Evolutionary conservation across 2,329 filamentous ascomycete genomes (phyloP).

Genomic region (Juglanconis juglandina): DNA sequence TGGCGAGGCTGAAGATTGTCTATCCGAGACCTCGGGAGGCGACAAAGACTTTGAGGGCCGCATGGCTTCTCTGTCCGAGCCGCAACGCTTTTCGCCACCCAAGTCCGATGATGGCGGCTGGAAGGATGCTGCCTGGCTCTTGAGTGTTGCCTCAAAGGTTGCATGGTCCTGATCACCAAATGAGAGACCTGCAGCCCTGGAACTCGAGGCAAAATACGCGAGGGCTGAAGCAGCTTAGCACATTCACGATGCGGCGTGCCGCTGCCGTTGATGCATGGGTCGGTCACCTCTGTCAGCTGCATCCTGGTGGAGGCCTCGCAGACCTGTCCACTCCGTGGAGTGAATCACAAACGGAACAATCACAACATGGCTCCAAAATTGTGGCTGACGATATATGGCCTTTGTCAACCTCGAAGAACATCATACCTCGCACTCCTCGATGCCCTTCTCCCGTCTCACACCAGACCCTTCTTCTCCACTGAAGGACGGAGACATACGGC

Average conservation of each 20-base stretch:
- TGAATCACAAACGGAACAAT: too few relatives aligned
- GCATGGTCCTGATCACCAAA: slow-evolving; percentile 14
- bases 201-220: not conserved
- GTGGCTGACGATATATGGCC: too few relatives aligned
- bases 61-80: slow-evolving; percentile 38
- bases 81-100: slow-evolving; percentile 40
- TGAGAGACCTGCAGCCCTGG: not conserved
- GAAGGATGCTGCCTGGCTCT: slow-evolving; percentile 66
- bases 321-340: not conserved
- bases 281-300: slow-evolving; percentile 2
- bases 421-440: too few relatives aligned
- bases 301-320: not conserved
- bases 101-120: slow-evolving; percentile 57
- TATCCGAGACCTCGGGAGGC: slow-evolving; percentile 4
- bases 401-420: too few relatives aligned
- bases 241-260: not conserved
- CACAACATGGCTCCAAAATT: too few relatives aligned
- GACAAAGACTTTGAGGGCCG: slow-evolving; percentile 36
- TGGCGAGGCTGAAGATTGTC: slow-evolving; percentile 15
- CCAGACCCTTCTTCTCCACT: not conserved
- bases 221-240: not conserved
- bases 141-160: slow-evolving; percentile 62
- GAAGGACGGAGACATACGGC: not conserved
- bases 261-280: not conserved
- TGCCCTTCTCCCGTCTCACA: too few relatives aligned